A percentile compares a stretch with the other conserved stretches of the same genome.
Conservation (phyloP, 169 alveolate genomes). For the Cryptosporidium muris region DNA sequence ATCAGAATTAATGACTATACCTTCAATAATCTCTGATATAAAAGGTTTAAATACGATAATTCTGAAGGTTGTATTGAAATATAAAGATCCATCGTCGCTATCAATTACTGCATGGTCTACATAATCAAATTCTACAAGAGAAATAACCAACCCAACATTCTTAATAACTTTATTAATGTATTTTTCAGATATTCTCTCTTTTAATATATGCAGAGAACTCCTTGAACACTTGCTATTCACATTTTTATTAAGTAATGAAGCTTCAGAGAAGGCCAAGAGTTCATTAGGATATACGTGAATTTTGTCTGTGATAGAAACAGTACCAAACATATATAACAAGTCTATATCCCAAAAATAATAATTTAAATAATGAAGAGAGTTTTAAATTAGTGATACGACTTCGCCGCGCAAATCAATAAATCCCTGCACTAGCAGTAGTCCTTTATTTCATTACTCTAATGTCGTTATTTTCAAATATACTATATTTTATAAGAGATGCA, state of each 20-base stretch:
- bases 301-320: constrained; percentile 37
- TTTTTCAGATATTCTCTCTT: constrained; percentile 45
- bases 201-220: constrained; percentile 19
- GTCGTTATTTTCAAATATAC: background rate
- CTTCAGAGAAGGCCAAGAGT: constrained; percentile 1
- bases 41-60: constrained; percentile 59
- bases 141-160: constrained; percentile 46
- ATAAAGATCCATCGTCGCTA: constrained; percentile 26
- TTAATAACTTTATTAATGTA: constrained; percentile 35
- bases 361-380: too few species aligned
- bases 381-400: too few species aligned
- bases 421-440: too few species aligned
- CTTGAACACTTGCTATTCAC: background rate
- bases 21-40: constrained; percentile 51
- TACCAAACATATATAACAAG: constrained; percentile 25
- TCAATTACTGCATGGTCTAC: constrained; percentile 62
- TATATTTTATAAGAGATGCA: background rate
- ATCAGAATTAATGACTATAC: constrained; percentile 38
- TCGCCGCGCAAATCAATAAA: too few species aligned
- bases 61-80: constrained; percentile 26
- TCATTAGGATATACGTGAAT: constrained; percentile 37
- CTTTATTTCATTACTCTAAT: background rate
- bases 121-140: constrained; percentile 27
- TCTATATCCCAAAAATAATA: too few species aligned
- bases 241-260: background rate